phyloP scores from a whole-genome alignment of 805 yeast genomes.

The Candida xyloterini region DNA sequence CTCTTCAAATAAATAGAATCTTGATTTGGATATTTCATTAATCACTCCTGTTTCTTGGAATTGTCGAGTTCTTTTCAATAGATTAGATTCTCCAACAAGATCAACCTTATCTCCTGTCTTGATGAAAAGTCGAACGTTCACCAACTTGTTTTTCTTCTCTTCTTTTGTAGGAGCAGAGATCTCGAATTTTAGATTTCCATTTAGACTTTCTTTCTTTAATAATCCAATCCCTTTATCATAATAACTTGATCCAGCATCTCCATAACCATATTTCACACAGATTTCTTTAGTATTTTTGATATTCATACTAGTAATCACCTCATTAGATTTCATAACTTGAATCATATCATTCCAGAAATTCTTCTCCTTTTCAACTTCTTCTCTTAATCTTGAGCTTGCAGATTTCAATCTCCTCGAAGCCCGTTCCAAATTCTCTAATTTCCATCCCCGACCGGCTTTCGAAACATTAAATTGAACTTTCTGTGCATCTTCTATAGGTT shows the following conservation, averaged over 20 bases:
- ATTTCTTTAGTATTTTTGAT: conserved; percentile 53
- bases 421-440: conserved; percentile 60
- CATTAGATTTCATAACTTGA: conserved; percentile 45
- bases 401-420: conserved; percentile 49
- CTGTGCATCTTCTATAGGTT: conserved; percentile 23
- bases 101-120: conserved; percentile 38
- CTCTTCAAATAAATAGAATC: conserved; percentile 80
- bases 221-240: conserved; percentile 74
- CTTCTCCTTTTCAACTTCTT: conserved; percentile 59
- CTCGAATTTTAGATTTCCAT: conserved; percentile 44
- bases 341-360: conserved; percentile 61
- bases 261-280: conserved; percentile 87
- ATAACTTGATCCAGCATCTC: conserved; percentile 83
- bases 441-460: conserved; percentile 76
- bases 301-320: conserved; percentile 64
- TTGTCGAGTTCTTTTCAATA: conserved; percentile 23
- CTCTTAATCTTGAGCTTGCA: conserved; percentile 49
- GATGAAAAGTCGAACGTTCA: conserved; percentile 52
- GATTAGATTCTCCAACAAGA: conserved; percentile 55
- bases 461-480: conserved; percentile 27
- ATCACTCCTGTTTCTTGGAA: conserved; percentile 15
- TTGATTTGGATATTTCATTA: conserved; percentile 61
- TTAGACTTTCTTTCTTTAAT: conserved; percentile 46
- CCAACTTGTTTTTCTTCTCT: conserved; percentile 42
- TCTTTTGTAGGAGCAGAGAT: conserved; percentile 33